Percentiles rank a stretch among this genome's conserved stretches.
phyloP scores from a whole-genome alignment of 768 basidiomycete species.

The Clavaria fumosa region DNA sequence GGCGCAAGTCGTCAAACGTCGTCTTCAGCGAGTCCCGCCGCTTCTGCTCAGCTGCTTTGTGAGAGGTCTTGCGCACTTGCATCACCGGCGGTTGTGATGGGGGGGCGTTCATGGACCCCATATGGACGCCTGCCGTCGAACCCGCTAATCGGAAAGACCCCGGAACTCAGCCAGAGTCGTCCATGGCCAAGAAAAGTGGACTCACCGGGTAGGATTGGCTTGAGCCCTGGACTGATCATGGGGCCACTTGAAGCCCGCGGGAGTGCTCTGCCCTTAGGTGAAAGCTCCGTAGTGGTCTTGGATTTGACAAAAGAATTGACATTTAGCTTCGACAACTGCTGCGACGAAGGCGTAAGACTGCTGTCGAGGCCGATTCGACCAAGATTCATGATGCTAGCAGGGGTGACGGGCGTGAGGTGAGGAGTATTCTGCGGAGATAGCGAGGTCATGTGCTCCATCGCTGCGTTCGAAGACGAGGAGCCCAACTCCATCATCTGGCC shows the following conservation, averaged over 20 bases:
- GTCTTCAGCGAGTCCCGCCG: constrained; percentile 92
- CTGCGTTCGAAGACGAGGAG: constrained; percentile 8
- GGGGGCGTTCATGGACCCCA: too few species aligned
- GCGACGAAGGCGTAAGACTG: constrained; percentile 17
- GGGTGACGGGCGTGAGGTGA: constrained; percentile 66
- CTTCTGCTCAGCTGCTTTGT: constrained; percentile 96
- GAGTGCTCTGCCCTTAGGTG: constrained; percentile 12
- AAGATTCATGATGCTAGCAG: constrained; percentile 86
- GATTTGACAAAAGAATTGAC: too few species aligned
- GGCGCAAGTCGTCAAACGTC: constrained; percentile 75
- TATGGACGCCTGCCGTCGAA: too few species aligned
- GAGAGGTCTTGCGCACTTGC: constrained; percentile 58
- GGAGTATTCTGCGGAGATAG: constrained; percentile 6
- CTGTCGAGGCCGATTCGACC: constrained; percentile 42
- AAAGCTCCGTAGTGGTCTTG: constrained; percentile 11
- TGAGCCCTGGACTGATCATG: constrained; percentile 40
- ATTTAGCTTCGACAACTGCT: too few species aligned
- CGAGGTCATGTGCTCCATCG: constrained; percentile 2
- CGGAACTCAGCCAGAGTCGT: too few species aligned
- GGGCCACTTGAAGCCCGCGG: constrained; percentile 18
- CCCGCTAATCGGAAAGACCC: too few species aligned
- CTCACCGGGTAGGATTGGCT: constrained; percentile 57
- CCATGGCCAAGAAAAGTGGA: constrained; percentile 5
- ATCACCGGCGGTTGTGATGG: constrained; percentile 15
- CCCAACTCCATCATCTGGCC: constrained; percentile 1